These are phyloP conservation scores for Debaryomycetaceae sp. DNA, from an alignment of 1,139 yeast genomes.

Conservation along the genomic window DNA sequence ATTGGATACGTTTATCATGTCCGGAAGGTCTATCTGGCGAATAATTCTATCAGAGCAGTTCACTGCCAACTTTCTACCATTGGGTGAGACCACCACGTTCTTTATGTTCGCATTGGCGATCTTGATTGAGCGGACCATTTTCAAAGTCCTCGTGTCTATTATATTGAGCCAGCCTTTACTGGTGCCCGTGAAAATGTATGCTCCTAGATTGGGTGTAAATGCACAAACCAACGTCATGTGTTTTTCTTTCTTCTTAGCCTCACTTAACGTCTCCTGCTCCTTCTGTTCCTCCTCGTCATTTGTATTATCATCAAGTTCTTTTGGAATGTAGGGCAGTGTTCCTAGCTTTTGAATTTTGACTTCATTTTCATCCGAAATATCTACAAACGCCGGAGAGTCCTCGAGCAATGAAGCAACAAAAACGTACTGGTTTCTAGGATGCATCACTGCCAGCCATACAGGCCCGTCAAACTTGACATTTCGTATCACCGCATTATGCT, in stretches of 20 bases:
- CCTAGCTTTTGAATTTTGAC: slow-evolving; percentile 24
- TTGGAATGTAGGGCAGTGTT: slow-evolving; percentile 23
- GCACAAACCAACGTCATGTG: slow-evolving; percentile 30
- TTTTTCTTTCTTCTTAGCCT: slow-evolving; percentile 16
- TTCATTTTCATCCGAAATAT: slow-evolving; percentile 31
- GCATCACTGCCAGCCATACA: slow-evolving; percentile 64
- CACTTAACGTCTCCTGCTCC: slow-evolving; percentile 7
- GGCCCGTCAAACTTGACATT: slow-evolving; percentile 62
- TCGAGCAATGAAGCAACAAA: slow-evolving; percentile 49
- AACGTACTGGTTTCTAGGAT: slow-evolving; percentile 44
- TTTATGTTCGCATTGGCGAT: slow-evolving; percentile 71
- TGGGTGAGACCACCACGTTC: slow-evolving; percentile 59
- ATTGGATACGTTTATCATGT: slow-evolving; percentile 29
- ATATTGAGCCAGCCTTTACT: slow-evolving; percentile 75
- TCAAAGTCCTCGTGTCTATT: slow-evolving; percentile 23
- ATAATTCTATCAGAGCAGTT: slow-evolving; percentile 83
- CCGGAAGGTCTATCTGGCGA: slow-evolving; percentile 62
- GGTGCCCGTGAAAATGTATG: slow-evolving; percentile 67
- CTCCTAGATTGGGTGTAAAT: slow-evolving; percentile 43
- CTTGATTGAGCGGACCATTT: slow-evolving; percentile 48
- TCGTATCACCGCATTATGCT: slow-evolving; percentile 32
- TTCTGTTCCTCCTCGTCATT: slow-evolving; percentile 18
- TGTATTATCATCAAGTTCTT: slow-evolving; percentile 11
- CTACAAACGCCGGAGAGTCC: slow-evolving; percentile 57
- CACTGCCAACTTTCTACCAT: slow-evolving; percentile 68